A percentile compares a stretch with the other conserved stretches of the same genome.
These are phyloP conservation scores for Kodamaea anthophila DNA, from an alignment of 1,139 yeast species.

Conservation along the genomic window DNA sequence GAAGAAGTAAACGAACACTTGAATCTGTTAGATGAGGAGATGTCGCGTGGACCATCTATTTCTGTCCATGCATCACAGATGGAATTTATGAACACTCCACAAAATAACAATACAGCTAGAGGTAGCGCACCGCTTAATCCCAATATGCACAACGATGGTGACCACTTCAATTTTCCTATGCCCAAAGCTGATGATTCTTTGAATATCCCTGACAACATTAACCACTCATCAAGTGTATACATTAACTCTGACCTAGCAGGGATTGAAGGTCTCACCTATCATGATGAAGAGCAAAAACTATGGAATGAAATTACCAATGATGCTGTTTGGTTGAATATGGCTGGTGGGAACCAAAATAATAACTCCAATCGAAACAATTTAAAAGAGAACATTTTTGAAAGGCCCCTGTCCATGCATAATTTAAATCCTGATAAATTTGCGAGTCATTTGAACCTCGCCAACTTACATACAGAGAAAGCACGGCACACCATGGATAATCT, in stretches of 20 bases:
- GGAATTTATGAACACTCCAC: too few relatives aligned
- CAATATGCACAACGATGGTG: too few relatives aligned
- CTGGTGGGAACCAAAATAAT: conserved; percentile 17
- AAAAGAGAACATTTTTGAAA: conserved; percentile 7
- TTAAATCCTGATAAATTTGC: conserved; percentile 6
- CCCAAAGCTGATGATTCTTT: too few relatives aligned
- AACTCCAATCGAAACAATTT: conserved; percentile 1
- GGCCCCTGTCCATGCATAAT: conserved; percentile 7
- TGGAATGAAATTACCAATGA: conserved; percentile 73
- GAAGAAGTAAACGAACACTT: conserved; percentile 10
- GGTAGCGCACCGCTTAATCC: too few relatives aligned
- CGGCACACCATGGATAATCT: too few relatives aligned
- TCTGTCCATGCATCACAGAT: neutral
- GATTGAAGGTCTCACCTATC: conserved; percentile 39
- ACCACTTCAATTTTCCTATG: too few relatives aligned
- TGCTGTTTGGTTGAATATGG: conserved; percentile 58
- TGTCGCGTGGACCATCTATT: conserved; percentile 1
- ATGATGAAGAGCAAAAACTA: conserved; percentile 53
- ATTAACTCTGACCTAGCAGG: conserved; percentile 34
- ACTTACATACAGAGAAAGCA: neutral
- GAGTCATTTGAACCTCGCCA: neutral
- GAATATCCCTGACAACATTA: too few relatives aligned
- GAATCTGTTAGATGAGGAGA: conserved; percentile 7
- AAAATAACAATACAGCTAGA: too few relatives aligned
- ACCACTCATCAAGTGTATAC: conserved; percentile 30